These are phyloP conservation scores for Caulochytrium protostelioides DNA, from an alignment of 371 early-diverging fungal species.

Conservation along the genomic window DNA sequence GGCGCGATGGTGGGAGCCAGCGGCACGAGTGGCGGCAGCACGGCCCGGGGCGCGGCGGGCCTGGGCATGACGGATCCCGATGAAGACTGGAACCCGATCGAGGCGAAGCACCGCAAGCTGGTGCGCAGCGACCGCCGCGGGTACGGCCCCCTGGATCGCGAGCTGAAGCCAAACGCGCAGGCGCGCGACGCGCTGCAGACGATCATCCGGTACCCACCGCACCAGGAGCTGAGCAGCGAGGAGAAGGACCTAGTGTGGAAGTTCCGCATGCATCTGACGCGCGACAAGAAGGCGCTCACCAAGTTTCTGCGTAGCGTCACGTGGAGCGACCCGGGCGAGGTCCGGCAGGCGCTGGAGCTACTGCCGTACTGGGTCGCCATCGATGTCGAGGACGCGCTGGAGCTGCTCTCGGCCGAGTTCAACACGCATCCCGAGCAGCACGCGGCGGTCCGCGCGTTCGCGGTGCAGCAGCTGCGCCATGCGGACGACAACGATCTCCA, in stretches of 20 bases:
- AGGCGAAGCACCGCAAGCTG: slow-evolving; percentile 83
- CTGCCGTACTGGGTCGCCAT: slow-evolving; percentile 71
- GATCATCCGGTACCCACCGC: slow-evolving; percentile 78
- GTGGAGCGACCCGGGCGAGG: slow-evolving; percentile 82
- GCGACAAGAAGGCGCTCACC: slow-evolving; percentile 77
- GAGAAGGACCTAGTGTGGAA: slow-evolving; percentile 92
- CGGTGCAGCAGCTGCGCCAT: slow-evolving; percentile 62
- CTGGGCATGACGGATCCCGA: not conserved
- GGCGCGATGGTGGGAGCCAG: too few species aligned
- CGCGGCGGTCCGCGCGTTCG: slow-evolving; percentile 57
- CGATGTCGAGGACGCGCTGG: slow-evolving; percentile 82
- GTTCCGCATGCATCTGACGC: slow-evolving; percentile 74
- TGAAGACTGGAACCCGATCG: slow-evolving; percentile 84
- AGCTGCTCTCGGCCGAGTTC: slow-evolving; percentile 72
- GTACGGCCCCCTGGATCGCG: slow-evolving; percentile 73
- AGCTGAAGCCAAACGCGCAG: slow-evolving; percentile 82
- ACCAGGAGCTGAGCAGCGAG: slow-evolving; percentile 48
- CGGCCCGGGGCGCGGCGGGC: too few species aligned
- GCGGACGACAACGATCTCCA: slow-evolving; percentile 87
- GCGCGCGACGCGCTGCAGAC: slow-evolving; percentile 74
- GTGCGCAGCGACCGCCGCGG: slow-evolving; percentile 72
- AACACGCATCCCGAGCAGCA: too few species aligned
- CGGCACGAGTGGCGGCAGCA: too few species aligned
- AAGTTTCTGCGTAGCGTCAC: slow-evolving; percentile 88
- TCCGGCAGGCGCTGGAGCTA: slow-evolving; percentile 69